Percentiles rank a stretch among this genome's conserved stretches.
Conservation (phyloP, 1,284 basidiomycete species). For the Cryptococcus sp. region DNA sequence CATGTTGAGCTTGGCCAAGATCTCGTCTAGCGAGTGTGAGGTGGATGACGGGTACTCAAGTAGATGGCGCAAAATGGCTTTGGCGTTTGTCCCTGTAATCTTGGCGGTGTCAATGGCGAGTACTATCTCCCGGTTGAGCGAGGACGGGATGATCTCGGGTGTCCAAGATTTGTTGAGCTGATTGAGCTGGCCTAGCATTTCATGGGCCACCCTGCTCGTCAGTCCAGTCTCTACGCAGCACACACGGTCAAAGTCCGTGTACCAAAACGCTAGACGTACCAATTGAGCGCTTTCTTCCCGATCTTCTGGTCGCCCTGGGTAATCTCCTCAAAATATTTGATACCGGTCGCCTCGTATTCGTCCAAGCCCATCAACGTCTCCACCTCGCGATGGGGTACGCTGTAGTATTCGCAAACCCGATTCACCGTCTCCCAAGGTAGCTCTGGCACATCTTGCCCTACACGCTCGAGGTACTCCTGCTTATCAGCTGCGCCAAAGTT, state of each 20-base stretch:
- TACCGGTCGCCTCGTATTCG: conserved; percentile 49
- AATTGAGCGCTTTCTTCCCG: conserved; percentile 70
- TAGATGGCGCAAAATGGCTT: conserved; percentile 61
- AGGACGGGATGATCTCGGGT: conserved; percentile 57
- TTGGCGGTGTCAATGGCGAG: conserved; percentile 62
- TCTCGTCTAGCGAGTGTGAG: conserved; percentile 42
- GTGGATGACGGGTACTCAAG: conserved; percentile 37
- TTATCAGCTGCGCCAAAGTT: not conserved
- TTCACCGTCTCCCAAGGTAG: conserved; percentile 64
- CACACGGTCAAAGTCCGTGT: not conserved
- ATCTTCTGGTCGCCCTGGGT: conserved; percentile 28
- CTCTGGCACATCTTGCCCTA: conserved; percentile 64
- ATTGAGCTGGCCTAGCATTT: conserved; percentile 70
- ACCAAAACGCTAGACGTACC: no score
- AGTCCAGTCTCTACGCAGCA: not conserved
- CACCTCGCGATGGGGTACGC: conserved; percentile 60
- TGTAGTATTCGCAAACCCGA: conserved; percentile 56
- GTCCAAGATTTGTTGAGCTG: conserved; percentile 58
- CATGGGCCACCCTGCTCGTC: conserved; percentile 69
- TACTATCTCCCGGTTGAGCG: conserved; percentile 69
- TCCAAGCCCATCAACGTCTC: conserved; percentile 74
- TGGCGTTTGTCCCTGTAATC: conserved; percentile 60
- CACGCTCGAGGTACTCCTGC: conserved; percentile 58
- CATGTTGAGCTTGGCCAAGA: conserved; percentile 45
- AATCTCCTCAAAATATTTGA: conserved; percentile 72